These are phyloP conservation scores for Boletus coccyginus DNA, from an alignment of 768 basidiomycete genomes.

Conservation along the genomic window DNA sequence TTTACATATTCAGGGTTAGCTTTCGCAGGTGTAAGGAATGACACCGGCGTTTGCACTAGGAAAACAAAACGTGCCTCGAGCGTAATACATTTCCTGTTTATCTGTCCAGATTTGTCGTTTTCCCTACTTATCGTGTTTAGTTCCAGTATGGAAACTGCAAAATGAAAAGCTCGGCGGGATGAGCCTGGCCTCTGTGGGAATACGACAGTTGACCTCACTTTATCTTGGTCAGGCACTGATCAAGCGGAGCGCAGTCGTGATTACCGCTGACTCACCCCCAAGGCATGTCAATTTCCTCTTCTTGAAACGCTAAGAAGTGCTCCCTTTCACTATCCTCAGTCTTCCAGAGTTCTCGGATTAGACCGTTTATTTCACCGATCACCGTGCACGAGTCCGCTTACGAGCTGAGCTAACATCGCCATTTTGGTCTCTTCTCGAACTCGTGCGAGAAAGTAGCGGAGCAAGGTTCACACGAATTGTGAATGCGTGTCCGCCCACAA, in stretches of 20 bases:
- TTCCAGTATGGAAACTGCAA: constrained; percentile 14
- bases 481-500: not conserved
- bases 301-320: constrained; percentile 9
- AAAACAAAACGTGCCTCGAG: not conserved
- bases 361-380: constrained; percentile 25
- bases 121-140: constrained; percentile 17
- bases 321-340: constrained; percentile 17
- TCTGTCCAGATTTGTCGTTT: constrained; percentile 7
- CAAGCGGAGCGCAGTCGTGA: constrained; percentile 21
- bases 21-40: constrained; percentile 5
- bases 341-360: constrained; percentile 24
- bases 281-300: constrained; percentile 24
- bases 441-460: constrained; percentile 2
- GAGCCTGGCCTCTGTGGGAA: constrained; percentile 18
- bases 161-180: constrained; percentile 25
- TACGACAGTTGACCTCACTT: constrained; percentile 17
- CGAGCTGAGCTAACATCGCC: constrained; percentile 18
- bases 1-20: constrained; percentile 21
- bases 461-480: constrained; percentile 5
- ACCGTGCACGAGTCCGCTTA: constrained; percentile 15
- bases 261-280: constrained; percentile 25
- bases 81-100: constrained; percentile 4
- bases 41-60: not conserved
- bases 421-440: constrained; percentile 8
- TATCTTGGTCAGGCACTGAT: constrained; percentile 31